Percentiles rank a stretch among this genome's conserved stretches.
Evolutionary conservation across 495 filamentous ascomycete genomes (phyloP).

Genomic region (Pyrenula aspistea): DNA sequence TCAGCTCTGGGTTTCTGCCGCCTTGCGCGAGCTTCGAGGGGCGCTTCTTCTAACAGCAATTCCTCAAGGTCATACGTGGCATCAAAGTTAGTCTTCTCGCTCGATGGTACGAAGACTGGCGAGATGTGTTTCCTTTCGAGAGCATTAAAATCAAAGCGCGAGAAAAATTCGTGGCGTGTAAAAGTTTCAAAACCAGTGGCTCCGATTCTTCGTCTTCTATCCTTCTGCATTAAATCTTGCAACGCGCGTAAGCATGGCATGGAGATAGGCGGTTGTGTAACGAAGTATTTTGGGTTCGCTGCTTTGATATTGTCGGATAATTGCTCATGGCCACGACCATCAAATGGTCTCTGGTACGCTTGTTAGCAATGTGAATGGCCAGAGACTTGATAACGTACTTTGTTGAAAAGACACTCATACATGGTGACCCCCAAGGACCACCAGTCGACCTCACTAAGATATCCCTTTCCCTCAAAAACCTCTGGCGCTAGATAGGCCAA

Average conservation of each 20-base stretch:
- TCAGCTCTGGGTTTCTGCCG: slow-evolving; percentile 87
- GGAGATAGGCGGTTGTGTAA: slow-evolving; percentile 81
- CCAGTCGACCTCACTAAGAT: slow-evolving; percentile 86
- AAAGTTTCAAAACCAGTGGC: slow-evolving; percentile 68
- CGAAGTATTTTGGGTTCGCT: slow-evolving; percentile 72
- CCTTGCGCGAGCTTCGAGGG: slow-evolving; percentile 81
- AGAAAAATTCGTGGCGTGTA: slow-evolving; percentile 79
- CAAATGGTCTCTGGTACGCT: slow-evolving; percentile 63
- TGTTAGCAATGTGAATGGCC: slow-evolving; percentile 15
- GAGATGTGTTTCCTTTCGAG: slow-evolving; percentile 82
- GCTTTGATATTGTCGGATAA: slow-evolving; percentile 72
- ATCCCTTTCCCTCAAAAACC: slow-evolving; percentile 81
- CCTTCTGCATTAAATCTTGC: slow-evolving; percentile 64
- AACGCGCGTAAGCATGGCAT: slow-evolving; percentile 79
- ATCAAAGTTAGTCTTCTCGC: slow-evolving; percentile 98
- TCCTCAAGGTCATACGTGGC: slow-evolving; percentile 97
- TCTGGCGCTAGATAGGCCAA: slow-evolving; percentile 93
- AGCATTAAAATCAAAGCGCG: slow-evolving; percentile 70
- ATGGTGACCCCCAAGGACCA: slow-evolving; percentile 96
- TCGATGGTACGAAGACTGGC: slow-evolving; percentile 82
- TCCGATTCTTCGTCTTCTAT: slow-evolving; percentile 71
- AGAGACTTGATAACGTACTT: slow-evolving; percentile 40
- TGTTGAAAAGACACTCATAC: slow-evolving; percentile 99
- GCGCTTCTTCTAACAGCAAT: slow-evolving; percentile 85
- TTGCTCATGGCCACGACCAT: slow-evolving; percentile 70